These are phyloP conservation scores for Yamadazyma jaroonii DNA, from an alignment of 1,139 yeast genomes.

Conservation along the genomic window DNA sequence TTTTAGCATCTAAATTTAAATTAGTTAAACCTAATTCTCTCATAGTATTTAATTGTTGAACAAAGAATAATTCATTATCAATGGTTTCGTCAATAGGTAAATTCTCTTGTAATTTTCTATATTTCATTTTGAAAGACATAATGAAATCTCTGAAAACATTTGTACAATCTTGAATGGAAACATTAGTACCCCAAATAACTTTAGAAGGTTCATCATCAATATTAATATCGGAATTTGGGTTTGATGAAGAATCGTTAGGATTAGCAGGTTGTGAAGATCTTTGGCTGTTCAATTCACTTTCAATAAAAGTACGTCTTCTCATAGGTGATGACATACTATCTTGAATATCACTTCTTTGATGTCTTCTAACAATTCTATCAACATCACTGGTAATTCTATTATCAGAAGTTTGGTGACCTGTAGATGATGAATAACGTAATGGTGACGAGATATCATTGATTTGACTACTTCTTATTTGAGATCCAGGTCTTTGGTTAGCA, in stretches of 20 bases:
- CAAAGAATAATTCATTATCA: conserved; percentile 75
- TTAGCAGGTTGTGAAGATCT: conserved; percentile 8
- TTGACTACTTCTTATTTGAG: conserved; percentile 10
- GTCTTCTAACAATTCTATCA: conserved; percentile 42
- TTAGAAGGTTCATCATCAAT: conserved; percentile 65
- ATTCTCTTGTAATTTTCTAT: conserved; percentile 55
- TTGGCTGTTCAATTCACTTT: conserved; percentile 10
- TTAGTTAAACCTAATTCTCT: conserved; percentile 76
- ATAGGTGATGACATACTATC: conserved; percentile 43
- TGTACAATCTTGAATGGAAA: conserved; percentile 83
- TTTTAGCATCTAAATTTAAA: conserved; percentile 79
- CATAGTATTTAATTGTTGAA: conserved; percentile 71
- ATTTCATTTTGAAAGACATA: conserved; percentile 77
- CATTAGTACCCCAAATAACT: conserved; percentile 99
- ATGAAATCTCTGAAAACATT: conserved; percentile 78
- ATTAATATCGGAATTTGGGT: conserved; percentile 25
- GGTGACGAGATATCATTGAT: conserved; percentile 35
- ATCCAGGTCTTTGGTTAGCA: conserved; percentile 14
- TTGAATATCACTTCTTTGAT: conserved; percentile 42
- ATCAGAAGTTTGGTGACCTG: conserved; percentile 38
- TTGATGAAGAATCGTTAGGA: conserved; percentile 23
- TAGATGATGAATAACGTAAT: conserved; percentile 44
- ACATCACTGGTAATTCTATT: conserved; percentile 38
- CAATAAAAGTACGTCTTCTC: conserved; percentile 35
- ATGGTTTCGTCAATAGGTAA: conserved; percentile 21